These are phyloP conservation scores for Coemansia sp. DNA, from an alignment of 192 early-diverging fungal species.

Conservation along the genomic window DNA sequence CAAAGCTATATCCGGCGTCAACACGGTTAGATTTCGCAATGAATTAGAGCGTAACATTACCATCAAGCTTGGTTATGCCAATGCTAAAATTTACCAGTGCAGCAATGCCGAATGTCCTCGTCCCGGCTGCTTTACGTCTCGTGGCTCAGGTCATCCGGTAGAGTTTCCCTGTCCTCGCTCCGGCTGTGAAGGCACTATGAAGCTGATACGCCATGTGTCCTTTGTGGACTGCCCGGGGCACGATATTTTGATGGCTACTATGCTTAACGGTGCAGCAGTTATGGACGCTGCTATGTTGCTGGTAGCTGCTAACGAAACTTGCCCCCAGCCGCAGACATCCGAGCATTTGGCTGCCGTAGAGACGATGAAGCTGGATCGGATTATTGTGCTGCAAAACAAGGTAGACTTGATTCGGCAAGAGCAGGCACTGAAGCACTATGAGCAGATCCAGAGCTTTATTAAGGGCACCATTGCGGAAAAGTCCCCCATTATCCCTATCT, in stretches of 20 bases:
- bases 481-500: constrained; percentile 96
- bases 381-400: constrained; percentile 99
- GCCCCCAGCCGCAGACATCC: constrained; percentile 98
- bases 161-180: constrained; percentile 84
- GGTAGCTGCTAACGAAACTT: constrained; percentile 97
- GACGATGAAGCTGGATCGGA: constrained; percentile 96
- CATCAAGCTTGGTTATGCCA: constrained; percentile 98
- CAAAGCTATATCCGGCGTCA: constrained; percentile 96
- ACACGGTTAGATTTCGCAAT: constrained; percentile 97
- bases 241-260: constrained; percentile 99
- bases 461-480: constrained; percentile 93
- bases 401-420: constrained; percentile 94
- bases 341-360: constrained; percentile 99
- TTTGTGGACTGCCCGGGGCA: constrained; percentile 99
- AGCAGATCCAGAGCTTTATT: constrained; percentile 88
- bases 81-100: constrained; percentile 99
- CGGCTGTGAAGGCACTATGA: constrained; percentile 83
- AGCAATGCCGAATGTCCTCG: constrained; percentile 87
- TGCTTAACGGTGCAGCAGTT: constrained; percentile 97
- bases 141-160: constrained; percentile 77
- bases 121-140: constrained; percentile 93
- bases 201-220: constrained; percentile 87
- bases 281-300: constrained; percentile 98
- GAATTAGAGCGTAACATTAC: constrained; percentile 99
- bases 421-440: constrained; percentile 84